Evolutionary conservation across 2,329 filamentous ascomycete species (phyloP).

Genomic region (Annulohypoxylon truncatum): DNA sequence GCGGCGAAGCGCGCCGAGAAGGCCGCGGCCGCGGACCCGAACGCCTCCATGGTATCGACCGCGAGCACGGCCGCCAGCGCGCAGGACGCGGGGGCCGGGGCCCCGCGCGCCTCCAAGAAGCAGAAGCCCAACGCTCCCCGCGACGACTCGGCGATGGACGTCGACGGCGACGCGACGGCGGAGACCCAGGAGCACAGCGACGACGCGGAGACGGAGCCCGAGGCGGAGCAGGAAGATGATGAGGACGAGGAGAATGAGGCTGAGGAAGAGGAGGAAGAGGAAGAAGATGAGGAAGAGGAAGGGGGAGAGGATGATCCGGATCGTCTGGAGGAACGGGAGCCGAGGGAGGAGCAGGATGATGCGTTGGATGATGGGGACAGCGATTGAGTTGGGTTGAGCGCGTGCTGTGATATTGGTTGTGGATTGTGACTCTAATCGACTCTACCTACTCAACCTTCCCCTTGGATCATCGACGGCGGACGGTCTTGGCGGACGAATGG

Average conservation of each 20-base stretch:
- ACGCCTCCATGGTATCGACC: constrained; percentile 49
- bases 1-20: constrained; percentile 66
- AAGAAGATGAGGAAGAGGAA: constrained; percentile 58
- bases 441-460: neutral
- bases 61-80: constrained; percentile 39
- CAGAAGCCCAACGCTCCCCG: constrained; percentile 53
- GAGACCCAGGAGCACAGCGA: constrained; percentile 54
- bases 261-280: constrained; percentile 61
- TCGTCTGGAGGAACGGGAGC: constrained; percentile 51
- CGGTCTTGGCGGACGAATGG: neutral
- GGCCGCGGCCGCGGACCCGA: constrained; percentile 45
- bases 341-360: constrained; percentile 64
- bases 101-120: constrained; percentile 53
- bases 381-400: constrained; percentile 56
- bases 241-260: constrained; percentile 66
- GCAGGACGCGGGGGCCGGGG: constrained; percentile 44
- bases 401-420: neutral
- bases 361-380: constrained; percentile 71
- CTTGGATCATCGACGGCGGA: neutral
- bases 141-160: constrained; percentile 59
- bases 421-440: neutral
- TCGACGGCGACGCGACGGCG: constrained; percentile 52
- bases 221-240: constrained; percentile 62
- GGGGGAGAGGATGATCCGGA: constrained; percentile 50
- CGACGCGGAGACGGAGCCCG: constrained; percentile 55